Evolutionary conservation across 768 basidiomycete species (phyloP).

Genomic region (Psilocybe tampanensis): DNA sequence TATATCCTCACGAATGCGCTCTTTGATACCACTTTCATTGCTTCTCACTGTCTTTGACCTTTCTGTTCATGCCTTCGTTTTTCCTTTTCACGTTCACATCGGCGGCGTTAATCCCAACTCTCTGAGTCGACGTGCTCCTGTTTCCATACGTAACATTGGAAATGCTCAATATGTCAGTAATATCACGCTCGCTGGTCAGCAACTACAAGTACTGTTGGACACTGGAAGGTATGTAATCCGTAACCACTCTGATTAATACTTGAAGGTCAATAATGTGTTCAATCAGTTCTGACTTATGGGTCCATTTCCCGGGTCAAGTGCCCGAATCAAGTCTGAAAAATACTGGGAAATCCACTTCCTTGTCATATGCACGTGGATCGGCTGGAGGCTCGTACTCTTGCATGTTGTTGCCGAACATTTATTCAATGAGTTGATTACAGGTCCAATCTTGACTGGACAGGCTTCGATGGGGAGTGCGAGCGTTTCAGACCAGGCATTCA

Average conservation of each 20-base stretch:
- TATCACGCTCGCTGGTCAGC: slow-evolving; percentile 63
- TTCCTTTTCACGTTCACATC: slow-evolving; percentile 42
- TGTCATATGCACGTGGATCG: slow-evolving; percentile 71
- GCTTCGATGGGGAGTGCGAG: slow-evolving; percentile 59
- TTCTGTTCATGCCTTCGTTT: slow-evolving; percentile 35
- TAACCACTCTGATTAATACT: not conserved
- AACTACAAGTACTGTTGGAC: slow-evolving; percentile 67
- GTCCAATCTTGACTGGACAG: slow-evolving; percentile 55
- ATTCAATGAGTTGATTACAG: slow-evolving; percentile 30
- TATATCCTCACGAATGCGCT: slow-evolving; percentile 36
- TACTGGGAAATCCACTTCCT: slow-evolving; percentile 54
- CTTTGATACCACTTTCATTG: slow-evolving; percentile 46
- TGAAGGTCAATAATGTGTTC: too few relatives aligned
- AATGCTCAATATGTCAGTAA: slow-evolving; percentile 77
- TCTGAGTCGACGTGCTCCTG: slow-evolving; percentile 33
- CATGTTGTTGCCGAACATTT: not conserved
- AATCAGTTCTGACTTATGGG: slow-evolving; percentile 77
- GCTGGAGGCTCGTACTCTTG: slow-evolving; percentile 49
- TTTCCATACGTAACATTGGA: slow-evolving; percentile 62
- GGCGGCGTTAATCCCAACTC: slow-evolving; percentile 20
- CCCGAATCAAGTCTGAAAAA: slow-evolving; percentile 46
- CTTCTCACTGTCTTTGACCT: slow-evolving; percentile 39
- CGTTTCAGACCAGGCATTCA: slow-evolving; percentile 65
- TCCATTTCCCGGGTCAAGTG: slow-evolving; percentile 47
- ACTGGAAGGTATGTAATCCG: slow-evolving; percentile 66